Conservation (phyloP, 148 eudicot genomes). For the Oxyria digyna region DNA sequence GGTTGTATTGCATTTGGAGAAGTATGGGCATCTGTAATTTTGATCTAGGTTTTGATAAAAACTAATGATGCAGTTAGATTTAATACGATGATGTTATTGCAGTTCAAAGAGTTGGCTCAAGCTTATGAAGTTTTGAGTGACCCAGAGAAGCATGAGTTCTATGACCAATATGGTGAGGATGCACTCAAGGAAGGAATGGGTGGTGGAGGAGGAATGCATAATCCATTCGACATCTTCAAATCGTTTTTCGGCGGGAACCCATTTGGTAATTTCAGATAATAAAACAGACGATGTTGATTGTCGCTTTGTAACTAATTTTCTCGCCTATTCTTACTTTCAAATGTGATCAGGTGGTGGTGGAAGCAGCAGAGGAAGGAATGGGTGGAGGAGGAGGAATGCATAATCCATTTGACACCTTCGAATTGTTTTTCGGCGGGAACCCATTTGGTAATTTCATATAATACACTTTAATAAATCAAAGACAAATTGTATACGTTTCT, state of each 20-base stretch:
- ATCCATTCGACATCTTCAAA: conserved; percentile 60
- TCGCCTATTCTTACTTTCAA: too few relatives aligned
- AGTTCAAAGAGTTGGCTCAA: too few relatives aligned
- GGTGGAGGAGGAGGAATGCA: conserved; percentile 67
- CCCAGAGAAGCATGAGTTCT: too few relatives aligned
- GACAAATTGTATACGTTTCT: background rate
- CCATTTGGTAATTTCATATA: conserved; percentile 40
- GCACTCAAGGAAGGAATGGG: conserved; percentile 91
- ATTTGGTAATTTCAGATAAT: conserved; percentile 29
- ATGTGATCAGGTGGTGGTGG: conserved; percentile 21
- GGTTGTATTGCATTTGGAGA: too few relatives aligned
- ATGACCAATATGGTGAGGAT: too few relatives aligned
- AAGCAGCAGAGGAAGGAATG: conserved; percentile 77
- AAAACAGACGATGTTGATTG: background rate
- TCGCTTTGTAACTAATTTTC: background rate
- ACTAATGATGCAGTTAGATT: too few relatives aligned
- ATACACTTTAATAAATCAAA: background rate
- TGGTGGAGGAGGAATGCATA: conserved; percentile 56
- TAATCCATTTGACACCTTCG: conserved; percentile 64
- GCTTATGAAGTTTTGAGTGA: too few relatives aligned
- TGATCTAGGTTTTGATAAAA: background rate
- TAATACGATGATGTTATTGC: too few relatives aligned
- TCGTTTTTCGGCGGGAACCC: conserved; percentile 57
- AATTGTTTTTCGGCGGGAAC: conserved; percentile 48
- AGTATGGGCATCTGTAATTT: background rate